Evolutionary conservation across 1,284 basidiomycete genomes (phyloP).

Genomic region (Puccinia triticina): DNA sequence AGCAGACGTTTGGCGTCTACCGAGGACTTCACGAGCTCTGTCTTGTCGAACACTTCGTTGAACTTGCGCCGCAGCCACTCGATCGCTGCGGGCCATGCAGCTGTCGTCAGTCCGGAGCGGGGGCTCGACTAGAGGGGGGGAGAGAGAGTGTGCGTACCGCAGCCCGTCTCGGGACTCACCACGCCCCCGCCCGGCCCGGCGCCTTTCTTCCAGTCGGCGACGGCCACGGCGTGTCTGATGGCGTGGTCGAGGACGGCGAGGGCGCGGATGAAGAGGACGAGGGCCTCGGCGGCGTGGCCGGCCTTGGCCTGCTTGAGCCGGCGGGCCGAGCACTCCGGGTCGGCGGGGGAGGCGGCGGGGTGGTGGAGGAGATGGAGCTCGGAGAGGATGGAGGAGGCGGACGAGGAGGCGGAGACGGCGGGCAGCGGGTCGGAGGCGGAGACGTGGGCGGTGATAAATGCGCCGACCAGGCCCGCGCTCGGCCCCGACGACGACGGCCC

Average conservation of each 20-base stretch:
- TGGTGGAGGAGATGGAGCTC: not conserved
- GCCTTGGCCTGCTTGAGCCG: not conserved
- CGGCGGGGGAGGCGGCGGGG: no score
- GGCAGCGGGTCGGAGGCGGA: not conserved
- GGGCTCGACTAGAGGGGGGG: not conserved
- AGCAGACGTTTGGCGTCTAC: constrained; percentile 63
- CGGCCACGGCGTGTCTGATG: constrained; percentile 67
- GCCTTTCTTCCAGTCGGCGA: constrained; percentile 61
- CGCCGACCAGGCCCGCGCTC: constrained; percentile 9
- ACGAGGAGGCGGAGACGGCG: not conserved
- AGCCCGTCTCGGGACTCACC: constrained; percentile 64
- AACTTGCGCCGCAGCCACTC: constrained; percentile 67
- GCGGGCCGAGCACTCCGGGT: no score
- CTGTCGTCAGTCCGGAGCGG: no score
- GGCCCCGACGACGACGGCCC: no score
- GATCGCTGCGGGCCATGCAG: constrained; percentile 62
- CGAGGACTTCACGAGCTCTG: constrained; percentile 64
- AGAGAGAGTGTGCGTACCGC: constrained; percentile 61
- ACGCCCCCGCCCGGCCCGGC: constrained; percentile 53
- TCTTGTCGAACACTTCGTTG: constrained; percentile 67
- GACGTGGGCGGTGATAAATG: constrained; percentile 9
- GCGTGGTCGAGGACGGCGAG: constrained; percentile 91
- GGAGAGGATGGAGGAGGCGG: not conserved
- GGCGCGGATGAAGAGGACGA: constrained; percentile 88
- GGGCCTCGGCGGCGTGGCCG: constrained; percentile 62